Percentiles rank a stretch among this genome's conserved stretches.
Conservation (phyloP, 2,329 filamentous ascomycete genomes). For the Orbilia blumenaviensis region DNA sequence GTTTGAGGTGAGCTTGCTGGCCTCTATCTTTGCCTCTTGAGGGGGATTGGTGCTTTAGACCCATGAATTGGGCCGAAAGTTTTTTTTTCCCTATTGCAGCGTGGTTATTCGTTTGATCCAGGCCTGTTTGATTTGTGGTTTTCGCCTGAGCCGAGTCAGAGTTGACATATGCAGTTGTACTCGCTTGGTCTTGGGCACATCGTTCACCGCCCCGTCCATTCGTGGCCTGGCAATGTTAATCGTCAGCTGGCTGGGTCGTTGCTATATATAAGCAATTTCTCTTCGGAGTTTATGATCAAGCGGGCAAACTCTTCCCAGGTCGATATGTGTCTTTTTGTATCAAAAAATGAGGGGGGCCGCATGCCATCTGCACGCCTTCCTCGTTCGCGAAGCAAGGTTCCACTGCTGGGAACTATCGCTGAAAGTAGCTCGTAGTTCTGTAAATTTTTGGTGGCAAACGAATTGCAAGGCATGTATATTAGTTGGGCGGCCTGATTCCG, state of each 20-base stretch:
- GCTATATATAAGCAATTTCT: constrained; percentile 4
- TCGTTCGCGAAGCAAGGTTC: constrained; percentile 3
- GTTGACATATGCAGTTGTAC: neutral
- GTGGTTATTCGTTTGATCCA: constrained; percentile 3
- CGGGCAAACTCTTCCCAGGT: neutral
- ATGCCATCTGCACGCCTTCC: neutral
- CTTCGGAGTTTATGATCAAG: constrained; percentile 8
- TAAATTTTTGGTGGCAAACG: neutral
- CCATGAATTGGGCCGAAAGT: neutral
- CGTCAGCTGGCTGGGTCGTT: neutral
- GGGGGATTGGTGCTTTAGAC: neutral
- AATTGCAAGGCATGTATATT: no score
- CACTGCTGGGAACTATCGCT: neutral
- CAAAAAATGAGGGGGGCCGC: neutral
- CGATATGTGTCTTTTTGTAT: no score
- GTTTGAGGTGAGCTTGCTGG: neutral
- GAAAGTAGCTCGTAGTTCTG: no score
- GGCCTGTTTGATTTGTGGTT: constrained; percentile 7
- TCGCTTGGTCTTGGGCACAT: neutral
- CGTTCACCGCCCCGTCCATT: neutral
- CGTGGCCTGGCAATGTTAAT: neutral
- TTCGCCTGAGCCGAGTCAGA: constrained; percentile 13
- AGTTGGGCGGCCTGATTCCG: neutral
- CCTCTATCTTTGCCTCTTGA: constrained; percentile 4
- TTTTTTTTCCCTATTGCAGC: neutral